Percentiles rank a stretch among this genome's conserved stretches.
phyloP scores from a whole-genome alignment of 2,329 filamentous ascomycete species.

The Fusarium annulatum region DNA sequence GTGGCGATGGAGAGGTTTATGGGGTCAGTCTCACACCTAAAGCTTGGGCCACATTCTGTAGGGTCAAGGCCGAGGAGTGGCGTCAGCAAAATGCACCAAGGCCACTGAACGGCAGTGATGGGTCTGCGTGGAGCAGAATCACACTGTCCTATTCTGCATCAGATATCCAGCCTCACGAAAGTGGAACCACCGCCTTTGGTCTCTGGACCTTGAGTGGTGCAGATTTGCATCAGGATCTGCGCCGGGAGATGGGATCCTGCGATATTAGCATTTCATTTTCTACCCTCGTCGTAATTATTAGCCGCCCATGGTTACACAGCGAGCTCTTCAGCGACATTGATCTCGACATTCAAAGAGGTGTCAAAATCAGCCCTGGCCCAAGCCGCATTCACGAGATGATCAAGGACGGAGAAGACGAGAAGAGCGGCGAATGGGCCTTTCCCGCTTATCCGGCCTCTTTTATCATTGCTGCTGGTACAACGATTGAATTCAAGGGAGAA shows the following conservation, averaged over 20 bases:
- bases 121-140: not conserved
- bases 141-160: not conserved
- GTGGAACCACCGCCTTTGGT: fast-evolving
- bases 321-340: not conserved
- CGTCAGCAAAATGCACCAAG: fast-evolving
- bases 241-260: not conserved
- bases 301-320: not conserved
- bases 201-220: not conserved
- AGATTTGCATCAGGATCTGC: fast-evolving
- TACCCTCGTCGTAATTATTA: not conserved
- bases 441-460: not conserved
- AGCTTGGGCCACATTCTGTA: not conserved
- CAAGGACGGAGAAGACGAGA: fast-evolving
- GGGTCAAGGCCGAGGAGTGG: not conserved
- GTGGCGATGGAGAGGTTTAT: not conserved
- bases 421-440: not conserved
- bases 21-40: not conserved
- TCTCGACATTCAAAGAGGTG: not conserved
- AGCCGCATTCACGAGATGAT: not conserved
- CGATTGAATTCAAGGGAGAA: not conserved
- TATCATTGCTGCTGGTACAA: not conserved
- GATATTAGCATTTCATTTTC: not conserved
- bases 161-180: not conserved
- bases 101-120: not conserved
- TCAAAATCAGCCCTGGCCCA: not conserved